These are phyloP conservation scores for Globisporangium splendens DNA, from an alignment of 352 stramenopile genomes.

Conservation along the genomic window DNA sequence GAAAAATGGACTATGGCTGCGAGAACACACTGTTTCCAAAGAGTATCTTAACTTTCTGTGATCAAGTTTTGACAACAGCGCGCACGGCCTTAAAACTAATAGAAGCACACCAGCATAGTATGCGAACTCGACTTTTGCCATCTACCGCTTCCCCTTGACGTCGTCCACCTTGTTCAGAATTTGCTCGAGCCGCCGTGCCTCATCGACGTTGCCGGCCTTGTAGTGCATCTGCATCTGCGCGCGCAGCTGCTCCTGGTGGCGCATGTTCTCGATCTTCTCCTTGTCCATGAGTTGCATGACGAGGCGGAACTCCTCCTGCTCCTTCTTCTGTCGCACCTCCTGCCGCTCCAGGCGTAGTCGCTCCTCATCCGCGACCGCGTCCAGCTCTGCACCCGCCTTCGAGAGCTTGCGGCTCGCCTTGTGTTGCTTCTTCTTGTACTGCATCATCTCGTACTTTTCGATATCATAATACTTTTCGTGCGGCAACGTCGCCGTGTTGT, in stretches of 20 bases:
- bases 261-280: conserved; percentile 86
- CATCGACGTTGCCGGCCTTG: conserved; percentile 83
- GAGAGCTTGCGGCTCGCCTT: conserved; percentile 31
- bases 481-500: conserved; percentile 96
- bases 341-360: conserved; percentile 55
- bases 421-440: conserved; percentile 85
- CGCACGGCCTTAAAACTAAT: too few species aligned
- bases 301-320: conserved; percentile 74
- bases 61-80: too few species aligned
- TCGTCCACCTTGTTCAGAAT: conserved; percentile 63
- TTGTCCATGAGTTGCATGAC: conserved; percentile 82
- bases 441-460: conserved; percentile 95
- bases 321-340: conserved; percentile 44
- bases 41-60: too few species aligned
- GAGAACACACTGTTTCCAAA: too few species aligned
- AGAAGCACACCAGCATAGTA: too few species aligned
- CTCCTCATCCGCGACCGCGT: conserved; percentile 53
- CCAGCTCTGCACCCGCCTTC: conserved; percentile 16
- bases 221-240: conserved; percentile 90
- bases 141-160: conserved; percentile 15
- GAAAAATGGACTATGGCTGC: too few species aligned
- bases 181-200: conserved; percentile 82
- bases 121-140: too few species aligned
- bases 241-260: conserved; percentile 74
- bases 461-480: conserved; percentile 98